Evolutionary conservation across 176 grass and related monocot species (phyloP), one percentile per base, ranked within the genome.

Genomic region (Phyllostachys edulis): DNA sequence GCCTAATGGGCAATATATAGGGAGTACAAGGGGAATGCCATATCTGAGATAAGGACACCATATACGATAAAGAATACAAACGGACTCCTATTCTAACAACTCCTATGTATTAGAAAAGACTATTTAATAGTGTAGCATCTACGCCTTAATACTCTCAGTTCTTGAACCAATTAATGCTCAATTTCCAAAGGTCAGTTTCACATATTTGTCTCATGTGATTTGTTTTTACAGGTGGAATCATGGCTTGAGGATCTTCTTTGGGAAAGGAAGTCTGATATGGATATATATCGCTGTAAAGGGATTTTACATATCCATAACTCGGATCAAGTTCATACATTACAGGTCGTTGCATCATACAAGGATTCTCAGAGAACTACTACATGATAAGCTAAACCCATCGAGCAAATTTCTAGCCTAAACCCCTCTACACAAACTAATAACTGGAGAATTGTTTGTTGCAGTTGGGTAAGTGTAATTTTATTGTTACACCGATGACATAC

Each of bases 171-270:
- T 61, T 3, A 41, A 71, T 66, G 18, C 9, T 41, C 4, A 59
- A 63, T 18, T 1, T 52, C 37, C 23, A 29, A 63, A 3, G 63
- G 34, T 24, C 45, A 57, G 54, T 63, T 64, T 59, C 54, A 23
- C 40, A 67, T 71, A 56, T 55, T 82, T 71, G 20, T 17, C 24
- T 82, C 10, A 66, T 20, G 6, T 9, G 26, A 45, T 78, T 82
- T 85, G 38, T 72, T 85, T 67, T 62, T 78, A 26, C 76, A 98
- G 96, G 93, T 95, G 18, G 83, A 89, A 61, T 82, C 80, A 50
- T 98, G 96, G 91, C 89, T 98, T 56, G 96, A 98, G 75, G 89
- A 95, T 95, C 96, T 98, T 91, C 90, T 98, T 39, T 98, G 96
- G 96, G 96, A 95, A 88, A 95, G 66, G 51, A 91, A 84, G 49